Percentiles rank a stretch among this genome's conserved stretches.
Conservation (phyloP, 768 basidiomycete genomes). For the Sporobolomyces phaffii region DNA sequence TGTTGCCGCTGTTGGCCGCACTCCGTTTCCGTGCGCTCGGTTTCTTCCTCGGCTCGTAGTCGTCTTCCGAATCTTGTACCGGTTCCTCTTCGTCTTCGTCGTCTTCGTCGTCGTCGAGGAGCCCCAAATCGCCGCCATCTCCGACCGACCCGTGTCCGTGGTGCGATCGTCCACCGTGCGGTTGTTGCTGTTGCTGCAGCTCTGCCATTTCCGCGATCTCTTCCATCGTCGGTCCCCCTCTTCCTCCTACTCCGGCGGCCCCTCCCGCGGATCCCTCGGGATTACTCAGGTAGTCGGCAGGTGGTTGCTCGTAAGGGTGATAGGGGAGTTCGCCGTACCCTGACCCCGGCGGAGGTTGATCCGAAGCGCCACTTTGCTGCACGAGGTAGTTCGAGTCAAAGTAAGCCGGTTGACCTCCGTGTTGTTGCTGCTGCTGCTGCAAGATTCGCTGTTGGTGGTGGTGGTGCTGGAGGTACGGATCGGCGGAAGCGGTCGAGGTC, state of each 20-base stretch:
- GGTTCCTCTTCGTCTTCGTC: neutral
- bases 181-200: neutral
- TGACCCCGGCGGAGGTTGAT: too few relatives aligned
- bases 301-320: too few relatives aligned
- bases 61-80: neutral
- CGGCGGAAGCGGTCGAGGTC: neutral
- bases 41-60: conserved; percentile 2
- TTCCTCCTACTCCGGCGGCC: neutral
- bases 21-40: conserved; percentile 2
- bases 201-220: neutral
- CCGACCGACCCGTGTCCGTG: neutral
- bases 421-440: neutral
- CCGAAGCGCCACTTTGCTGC: neutral
- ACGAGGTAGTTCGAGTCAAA: conserved; percentile 8
- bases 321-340: too few relatives aligned
- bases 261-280: too few relatives aligned
- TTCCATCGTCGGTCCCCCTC: neutral
- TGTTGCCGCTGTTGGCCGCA: neutral
- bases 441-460: neutral
- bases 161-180: neutral
- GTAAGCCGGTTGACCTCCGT: neutral
- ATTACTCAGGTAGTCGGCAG: too few relatives aligned
- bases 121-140: neutral
- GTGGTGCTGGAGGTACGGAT: neutral
- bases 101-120: neutral